Evolutionary conservation across 2,329 filamentous ascomycete genomes (phyloP), one percentile per base, ranked within the genome.

Genomic region (Fusarium sp.): DNA sequence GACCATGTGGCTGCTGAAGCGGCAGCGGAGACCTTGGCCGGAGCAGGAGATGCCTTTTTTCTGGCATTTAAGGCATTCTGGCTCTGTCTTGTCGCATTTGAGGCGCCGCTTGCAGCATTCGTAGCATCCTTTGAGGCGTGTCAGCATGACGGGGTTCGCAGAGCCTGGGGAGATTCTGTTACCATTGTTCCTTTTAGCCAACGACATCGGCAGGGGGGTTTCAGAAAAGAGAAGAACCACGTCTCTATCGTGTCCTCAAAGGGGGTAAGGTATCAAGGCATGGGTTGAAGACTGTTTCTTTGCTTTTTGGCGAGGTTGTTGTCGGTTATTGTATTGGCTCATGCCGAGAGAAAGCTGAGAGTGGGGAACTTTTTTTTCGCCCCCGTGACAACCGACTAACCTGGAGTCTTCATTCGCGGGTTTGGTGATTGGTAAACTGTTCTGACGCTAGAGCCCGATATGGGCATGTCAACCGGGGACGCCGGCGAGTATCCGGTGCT

Each of bases 41-140:
- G 80, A 81, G 66, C 80, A 82, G 7, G 75, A 68, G 16, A 82
- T 72, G n/a, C 77, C 77, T 33, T 77, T 78, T 59, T 81, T 81
- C 9, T 73, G 66, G 58, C 80, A 82, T 55, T 82, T 82, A 18
- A 72, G 65, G 61, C 80, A 82, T 59, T 76, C 71, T 2, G 80
- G 80, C 51, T 79, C 76, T 16, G 75, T 74, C 63, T 78, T 79
- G 68, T 82, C 80, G 68, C 80, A 82, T 31, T 75, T 76, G 27
- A 82, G 77, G 23, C 80, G 76, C 34, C 80, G 75, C 55, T 72
- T 77, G 54, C 74, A 77, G 65, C 80, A 82, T 67, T 82, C 77
- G 36, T 78, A 77, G 54, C 80, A 82, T 18, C 80, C 78, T 78
- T 27, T 9, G 20, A 33, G 58, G 29, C 6, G 3, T 25, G 42